Base-by-base conservation (phyloP, 352 stramenopile species). In the Globisporangium parvum region DNA sequence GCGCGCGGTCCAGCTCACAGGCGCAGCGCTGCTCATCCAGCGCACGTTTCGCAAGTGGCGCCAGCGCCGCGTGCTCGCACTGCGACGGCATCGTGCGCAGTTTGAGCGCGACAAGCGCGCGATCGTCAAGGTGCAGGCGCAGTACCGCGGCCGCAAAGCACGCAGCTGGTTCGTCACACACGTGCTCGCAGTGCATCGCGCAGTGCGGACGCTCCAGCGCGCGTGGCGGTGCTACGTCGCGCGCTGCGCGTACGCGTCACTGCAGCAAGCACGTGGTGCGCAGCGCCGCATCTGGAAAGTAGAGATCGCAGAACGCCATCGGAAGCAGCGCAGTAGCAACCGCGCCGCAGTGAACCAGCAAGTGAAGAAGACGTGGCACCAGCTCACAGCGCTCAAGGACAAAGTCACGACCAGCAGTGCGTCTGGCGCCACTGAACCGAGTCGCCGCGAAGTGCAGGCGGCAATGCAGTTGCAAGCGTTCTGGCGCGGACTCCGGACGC, bases 101-200 rank as follows among this genome's bases (percentile, higher is more conserved):
- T 90, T 90, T 63, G 77, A 90, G 31, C 61, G 73, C 9, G 80
- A 90, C 44, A 88, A 88, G 31, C 23, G 24, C 35, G 74, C 74
- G 31, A 79, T 87, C 28, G 15, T 84, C 0, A 66, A 72, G 33
- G 61, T 90, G 3, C 80, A 90, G 57, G 69, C 80, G 9, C 60
- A 71, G 37, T 87, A 62, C 53, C 73, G 80, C 12, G 71, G 75
- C 9, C 67, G 67, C 24, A 42, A 73, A 45, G 65, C 69, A 1
- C 75, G 71, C 15, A 63, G 48, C 60, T 66, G 55, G 24, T 65
- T 62, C 40, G 51, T 31, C 6, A 51, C 60, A 6, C 60, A 87
- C 37, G 63, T 60, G 12, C 1, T 50, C 0, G 52, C 67, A 24
- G 57, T 82, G 12, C 21, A 41, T 4, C 54, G 39, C 18, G 66